Percentiles rank a stretch among this genome's conserved stretches.
Evolutionary conservation across 176 grass and related monocot genomes (phyloP).

Genomic region (Zoysia pacifica): DNA sequence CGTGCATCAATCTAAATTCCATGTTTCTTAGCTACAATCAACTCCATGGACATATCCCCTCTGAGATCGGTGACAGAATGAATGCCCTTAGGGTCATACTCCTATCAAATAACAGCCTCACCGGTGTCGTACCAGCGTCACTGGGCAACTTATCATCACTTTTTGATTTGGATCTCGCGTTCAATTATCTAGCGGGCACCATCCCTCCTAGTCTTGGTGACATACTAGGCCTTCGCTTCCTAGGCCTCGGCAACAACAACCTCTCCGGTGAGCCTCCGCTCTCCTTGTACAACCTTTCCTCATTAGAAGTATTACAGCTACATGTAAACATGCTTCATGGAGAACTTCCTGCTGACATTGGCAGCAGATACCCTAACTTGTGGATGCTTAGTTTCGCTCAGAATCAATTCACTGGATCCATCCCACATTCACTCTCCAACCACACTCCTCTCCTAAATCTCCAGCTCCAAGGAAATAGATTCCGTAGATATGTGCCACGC

Average conservation of each 20-base stretch:
- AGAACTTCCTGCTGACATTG: neutral
- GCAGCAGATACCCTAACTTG: neutral
- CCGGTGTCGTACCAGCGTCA: neutral
- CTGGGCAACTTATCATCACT: neutral
- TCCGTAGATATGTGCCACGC: neutral
- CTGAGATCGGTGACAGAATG: neutral
- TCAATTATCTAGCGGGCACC: neutral
- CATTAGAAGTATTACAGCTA: neutral
- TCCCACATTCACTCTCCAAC: neutral
- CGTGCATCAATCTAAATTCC: neutral
- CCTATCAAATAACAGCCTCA: too few relatives aligned
- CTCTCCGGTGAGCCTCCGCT: neutral
- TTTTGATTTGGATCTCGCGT: accelerated
- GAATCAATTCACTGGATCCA: neutral
- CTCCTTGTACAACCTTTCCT: too few relatives aligned
- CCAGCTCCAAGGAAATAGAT: accelerated
- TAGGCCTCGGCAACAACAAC: neutral
- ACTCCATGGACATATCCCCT: neutral
- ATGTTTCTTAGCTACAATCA: neutral
- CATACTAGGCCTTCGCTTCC: neutral
- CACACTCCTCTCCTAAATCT: neutral
- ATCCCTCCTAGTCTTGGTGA: neutral
- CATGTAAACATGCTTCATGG: neutral
- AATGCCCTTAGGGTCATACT: neutral
- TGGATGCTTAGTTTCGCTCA: accelerated